These are phyloP conservation scores for barley (Hordeum vulgare) DNA, from an alignment of 176 grass and related monocot genomes.

Conservation along the genomic window MorexV3_pseudomolecules_assembly NC_058519.1:158977213-158977712, in stretches of 20 bases:
- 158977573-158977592: slow-evolving; percentile 81
- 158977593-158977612: slow-evolving; percentile 80
- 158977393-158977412: background rate
- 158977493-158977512: background rate
- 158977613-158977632: slow-evolving; percentile 62
- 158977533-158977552: slow-evolving; percentile 86
- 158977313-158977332: background rate
- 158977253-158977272: background rate
- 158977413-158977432: background rate
- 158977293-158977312: background rate
- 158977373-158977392: background rate
- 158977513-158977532: slow-evolving; percentile 59
- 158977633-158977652: background rate
- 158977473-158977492: background rate
- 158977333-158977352: background rate
- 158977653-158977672: background rate
- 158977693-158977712: background rate
- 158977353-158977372: background rate
- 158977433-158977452: background rate
- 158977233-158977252: background rate
- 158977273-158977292: background rate
- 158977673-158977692: background rate
- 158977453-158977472: background rate
- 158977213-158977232: background rate
- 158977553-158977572: slow-evolving; percentile 97